Conservation (phyloP, 495 filamentous ascomycete genomes). For the Lentithecium fluviatile region DNA sequence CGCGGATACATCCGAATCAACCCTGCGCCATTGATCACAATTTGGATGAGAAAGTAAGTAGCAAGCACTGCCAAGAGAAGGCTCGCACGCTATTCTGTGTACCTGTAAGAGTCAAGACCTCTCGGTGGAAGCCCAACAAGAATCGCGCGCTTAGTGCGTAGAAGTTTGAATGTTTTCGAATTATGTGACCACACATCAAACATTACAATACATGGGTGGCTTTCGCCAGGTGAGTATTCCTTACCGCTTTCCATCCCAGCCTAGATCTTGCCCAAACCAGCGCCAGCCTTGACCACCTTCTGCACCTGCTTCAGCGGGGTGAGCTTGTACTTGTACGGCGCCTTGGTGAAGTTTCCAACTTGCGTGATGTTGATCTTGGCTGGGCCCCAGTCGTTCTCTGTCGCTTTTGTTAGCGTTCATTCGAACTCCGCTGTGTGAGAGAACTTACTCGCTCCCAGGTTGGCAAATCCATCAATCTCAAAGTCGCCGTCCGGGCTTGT, state of each 20-base stretch:
- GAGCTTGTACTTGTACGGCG: conserved; percentile 45
- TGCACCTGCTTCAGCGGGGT: conserved; percentile 42
- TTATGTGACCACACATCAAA: too few species aligned
- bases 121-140: too few species aligned
- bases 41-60: too few species aligned
- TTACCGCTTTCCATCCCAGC: too few species aligned
- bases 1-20: too few species aligned
- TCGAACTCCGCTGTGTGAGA: neutral
- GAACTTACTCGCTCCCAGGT: conserved; percentile 46
- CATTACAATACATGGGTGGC: too few species aligned
- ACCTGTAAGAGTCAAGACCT: too few species aligned
- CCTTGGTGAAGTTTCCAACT: conserved; percentile 44
- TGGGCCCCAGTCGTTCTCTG: conserved; percentile 48
- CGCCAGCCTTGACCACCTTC: conserved; percentile 41
- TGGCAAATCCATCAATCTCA: conserved; percentile 48
- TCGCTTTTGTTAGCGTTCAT: conserved; percentile 2
- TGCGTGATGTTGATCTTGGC: conserved; percentile 47
- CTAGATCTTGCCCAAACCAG: conserved; percentile 46
- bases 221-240: neutral
- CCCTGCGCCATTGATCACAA: too few species aligned
- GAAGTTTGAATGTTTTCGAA: too few species aligned
- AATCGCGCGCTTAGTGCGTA: too few species aligned
- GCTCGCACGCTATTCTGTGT: too few species aligned
- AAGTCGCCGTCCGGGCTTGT: conserved; percentile 43
- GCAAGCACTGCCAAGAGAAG: too few species aligned